These are phyloP conservation scores for Candida bentonensis DNA, from an alignment of 805 yeast species.

Conservation along the genomic window DNA sequence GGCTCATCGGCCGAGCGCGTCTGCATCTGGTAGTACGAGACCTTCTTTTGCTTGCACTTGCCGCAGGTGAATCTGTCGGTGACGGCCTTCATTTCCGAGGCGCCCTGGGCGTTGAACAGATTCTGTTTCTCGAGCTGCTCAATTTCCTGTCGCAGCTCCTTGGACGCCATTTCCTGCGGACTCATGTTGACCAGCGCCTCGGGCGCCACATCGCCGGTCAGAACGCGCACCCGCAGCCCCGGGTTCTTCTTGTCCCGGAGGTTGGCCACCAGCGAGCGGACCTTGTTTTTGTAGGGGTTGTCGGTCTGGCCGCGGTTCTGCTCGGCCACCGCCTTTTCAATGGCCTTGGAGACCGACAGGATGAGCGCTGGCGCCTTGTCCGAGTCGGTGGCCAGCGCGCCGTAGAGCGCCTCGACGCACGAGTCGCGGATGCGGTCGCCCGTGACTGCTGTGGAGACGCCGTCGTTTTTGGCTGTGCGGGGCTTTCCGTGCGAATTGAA, in stretches of 20 bases:
- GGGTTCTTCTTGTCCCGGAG: constrained; percentile 84
- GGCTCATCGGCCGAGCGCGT: constrained; percentile 99
- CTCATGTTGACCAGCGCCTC: constrained; percentile 60
- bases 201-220: constrained; percentile 53
- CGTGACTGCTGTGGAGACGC: constrained; percentile 54
- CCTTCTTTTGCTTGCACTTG: constrained; percentile 94
- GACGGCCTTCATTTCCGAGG: constrained; percentile 87
- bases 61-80: constrained; percentile 97
- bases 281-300: constrained; percentile 58
- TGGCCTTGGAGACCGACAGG: constrained; percentile 47
- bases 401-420: constrained; percentile 70
- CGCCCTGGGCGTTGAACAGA: constrained; percentile 93
- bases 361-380: constrained; percentile 44
- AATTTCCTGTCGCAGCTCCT: constrained; percentile 68
- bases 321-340: constrained; percentile 59
- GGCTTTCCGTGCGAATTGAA: constrained; percentile 35
- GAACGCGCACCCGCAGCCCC: constrained; percentile 55
- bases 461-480: constrained; percentile 73
- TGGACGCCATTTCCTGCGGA: constrained; percentile 95
- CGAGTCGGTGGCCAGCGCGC: constrained; percentile 78
- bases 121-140: constrained; percentile 79
- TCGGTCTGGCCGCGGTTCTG: constrained; percentile 40
- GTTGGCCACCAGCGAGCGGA: constrained; percentile 78
- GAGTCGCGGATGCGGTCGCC: constrained; percentile 72
- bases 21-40: constrained; percentile 93